Base-by-base conservation (phyloP, 1,284 basidiomycete genomes). In the Fomitopsis palustris region DNA sequence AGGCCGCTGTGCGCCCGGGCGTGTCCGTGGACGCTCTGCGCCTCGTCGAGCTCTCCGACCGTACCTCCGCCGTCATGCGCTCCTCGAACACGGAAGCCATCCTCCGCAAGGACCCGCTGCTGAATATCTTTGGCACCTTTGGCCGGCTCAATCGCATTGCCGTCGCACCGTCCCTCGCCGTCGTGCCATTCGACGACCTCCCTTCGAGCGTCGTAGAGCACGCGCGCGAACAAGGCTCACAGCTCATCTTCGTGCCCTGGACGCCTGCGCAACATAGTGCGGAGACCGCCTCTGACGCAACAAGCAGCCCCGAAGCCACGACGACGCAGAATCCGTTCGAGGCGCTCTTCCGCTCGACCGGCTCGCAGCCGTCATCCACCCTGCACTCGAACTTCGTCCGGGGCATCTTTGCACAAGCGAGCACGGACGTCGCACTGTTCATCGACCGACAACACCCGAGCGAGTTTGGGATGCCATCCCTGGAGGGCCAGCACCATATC, bases 231-330 rank as follows among this genome's bases (percentile, higher is more conserved):
- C 72, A 74, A 5, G 70, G 72, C 6, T 76, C 82, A 1, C 80
- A 90, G 62, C 74, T 91, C 47, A 77, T 90, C 51, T 73, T 90
- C 21, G 62, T 90, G 0, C 87, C 88, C 7, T 90, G 88, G 87
- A 78, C 82, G 0, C 75, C 84, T 1, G 77, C 78, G 3, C 65
- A 68, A 23, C 57, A 63, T 27, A 56, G 66, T 10, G 19, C 65
- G 7, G 68, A 67, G 14, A 66, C 56, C 9, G 47, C 25, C 19
- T 9, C 55, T 9, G 58, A 42, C 16, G 52, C 62, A 1, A 53
- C 64, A 1, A 64, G 66, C 9, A 59, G 65, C 27, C 37, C 54
- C 8, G 19, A 37, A 4, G 23, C 37, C 12, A 62, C 64, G 12
- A 61, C 62, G n/a, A 67, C 68, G 12, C 35, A 37, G 38, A 65